Base-by-base conservation (phyloP, 805 yeast genomes). In the Hanseniaspora pseudoguilliermondii region DNA sequence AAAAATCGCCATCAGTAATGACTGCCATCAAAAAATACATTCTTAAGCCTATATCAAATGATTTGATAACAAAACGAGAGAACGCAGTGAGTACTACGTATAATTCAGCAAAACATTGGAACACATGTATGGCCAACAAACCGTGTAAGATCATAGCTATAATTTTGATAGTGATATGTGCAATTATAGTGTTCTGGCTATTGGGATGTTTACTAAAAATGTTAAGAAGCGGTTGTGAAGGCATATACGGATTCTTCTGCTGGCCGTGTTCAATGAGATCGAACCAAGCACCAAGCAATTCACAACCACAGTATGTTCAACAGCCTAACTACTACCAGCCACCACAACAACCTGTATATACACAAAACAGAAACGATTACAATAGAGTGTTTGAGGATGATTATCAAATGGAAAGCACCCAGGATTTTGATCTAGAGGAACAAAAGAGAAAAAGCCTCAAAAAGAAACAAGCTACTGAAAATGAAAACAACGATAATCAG, bases 131-230 rank as follows among this genome's bases (percentile, higher is more conserved):
- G 87, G 83, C 74, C 64, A 81, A 82, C 66, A 77, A 67, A 36
- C 71, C 80, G 49, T 84, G 91, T 68, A 83, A 84, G 62, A 75
- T 82, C 56, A 77, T 81, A 21, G 86, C 81, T 11, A 82, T 83
- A 44, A 82, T 82, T 20, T 79, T 81, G 2, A 79, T 83, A 7
- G 43, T 40, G 23, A 36, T 53, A n/a, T 38, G 49, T 7, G 47
- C 48, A 15, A 44, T 56, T 23, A 2, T 49, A 8, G 42, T 39
- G 2, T 44, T 58, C 18, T 56, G 59, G 55, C 25, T 50, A 38
- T 20, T 83, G 1, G 71, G 77, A 15, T 75, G 80, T 0, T 25
- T 86, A 1, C 60, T 82, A 50, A 75, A 81, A 51, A 81, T 86
- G 61, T 59, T 76, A 36, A 76, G 79, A 63, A 79, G 79, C 60